phyloP scores from a whole-genome alignment of 495 filamentous ascomycete genomes.

The Massariosphaeria phaeospora region DNA sequence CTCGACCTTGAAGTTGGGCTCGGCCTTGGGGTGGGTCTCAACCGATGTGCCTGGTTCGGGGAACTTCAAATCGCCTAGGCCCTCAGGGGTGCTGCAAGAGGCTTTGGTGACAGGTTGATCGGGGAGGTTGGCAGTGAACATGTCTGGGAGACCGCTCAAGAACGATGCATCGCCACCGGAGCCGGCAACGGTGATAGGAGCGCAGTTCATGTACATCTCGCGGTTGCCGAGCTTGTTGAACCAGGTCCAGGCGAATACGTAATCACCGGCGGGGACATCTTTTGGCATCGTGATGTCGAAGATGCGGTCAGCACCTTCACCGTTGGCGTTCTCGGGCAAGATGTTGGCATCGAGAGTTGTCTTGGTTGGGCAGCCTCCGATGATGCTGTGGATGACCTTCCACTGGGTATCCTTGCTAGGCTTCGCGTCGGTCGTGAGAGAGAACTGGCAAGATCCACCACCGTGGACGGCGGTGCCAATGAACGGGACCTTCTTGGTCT shows the following conservation, averaged over 20 bases:
- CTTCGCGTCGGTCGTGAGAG: conserved; percentile 66
- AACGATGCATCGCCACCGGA: conserved; percentile 35
- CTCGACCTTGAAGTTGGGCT: conserved; percentile 2
- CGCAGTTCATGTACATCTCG: conserved; percentile 97
- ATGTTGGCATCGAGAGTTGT: conserved; percentile 44
- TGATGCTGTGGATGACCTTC: conserved; percentile 77
- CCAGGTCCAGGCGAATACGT: conserved; percentile 80
- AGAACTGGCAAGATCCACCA: conserved; percentile 83
- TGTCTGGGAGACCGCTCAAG: conserved; percentile 61
- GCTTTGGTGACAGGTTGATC: too few species aligned
- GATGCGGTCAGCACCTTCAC: conserved; percentile 27
- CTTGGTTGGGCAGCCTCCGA: conserved; percentile 70
- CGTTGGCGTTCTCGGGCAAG: conserved; percentile 4
- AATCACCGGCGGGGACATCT: conserved; percentile 54
- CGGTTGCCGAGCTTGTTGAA: conserved; percentile 84
- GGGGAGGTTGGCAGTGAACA: conserved; percentile 73
- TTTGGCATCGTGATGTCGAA: conserved; percentile 57
- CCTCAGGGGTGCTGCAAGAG: conserved; percentile 50
- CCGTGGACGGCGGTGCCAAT: conserved; percentile 66
- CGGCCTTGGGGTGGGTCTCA: conserved; percentile 25
- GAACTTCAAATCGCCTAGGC: conserved; percentile 47
- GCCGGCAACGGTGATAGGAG: conserved; percentile 59
- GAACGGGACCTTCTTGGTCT: conserved; percentile 51
- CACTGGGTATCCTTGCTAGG: conserved; percentile 56
- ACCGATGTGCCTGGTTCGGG: conserved; percentile 55